phyloP scores from a whole-genome alignment of 129 eudicot species.

The Flaveria trinervia region DNA sequence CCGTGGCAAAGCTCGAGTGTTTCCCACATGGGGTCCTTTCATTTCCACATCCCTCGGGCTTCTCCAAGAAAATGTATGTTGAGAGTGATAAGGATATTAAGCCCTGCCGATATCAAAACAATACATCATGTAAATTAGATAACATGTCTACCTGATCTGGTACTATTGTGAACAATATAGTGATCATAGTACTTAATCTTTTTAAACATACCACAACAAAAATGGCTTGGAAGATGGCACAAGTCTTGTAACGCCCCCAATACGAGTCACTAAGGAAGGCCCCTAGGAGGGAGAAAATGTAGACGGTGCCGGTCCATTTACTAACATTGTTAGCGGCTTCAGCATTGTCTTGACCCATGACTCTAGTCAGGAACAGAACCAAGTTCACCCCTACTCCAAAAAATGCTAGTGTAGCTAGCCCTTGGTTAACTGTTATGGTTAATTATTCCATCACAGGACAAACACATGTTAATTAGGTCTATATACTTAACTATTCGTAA shows the following conservation, averaged over 20 bases:
- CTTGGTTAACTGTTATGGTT: conserved; percentile 68
- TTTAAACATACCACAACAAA: conserved; percentile 58
- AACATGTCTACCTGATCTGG: too few species aligned
- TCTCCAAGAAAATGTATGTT: conserved; percentile 62
- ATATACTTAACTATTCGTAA: background rate
- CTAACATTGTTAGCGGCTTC: conserved; percentile 82
- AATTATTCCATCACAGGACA: conserved; percentile 12
- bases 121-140: too few species aligned
- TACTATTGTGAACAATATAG: too few species aligned
- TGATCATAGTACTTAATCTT: too few species aligned
- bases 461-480: conserved; percentile 14
- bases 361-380: conserved; percentile 80
- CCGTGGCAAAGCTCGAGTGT: conserved; percentile 47
- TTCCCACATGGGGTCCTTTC: conserved; percentile 49
- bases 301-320: conserved; percentile 95
- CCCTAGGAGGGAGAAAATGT: conserved; percentile 78
- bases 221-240: conserved; percentile 81
- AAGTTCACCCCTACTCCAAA: conserved; percentile 86
- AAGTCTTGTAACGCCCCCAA: conserved; percentile 85
- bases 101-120: conserved; percentile 46
- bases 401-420: conserved; percentile 83
- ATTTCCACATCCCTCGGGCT: conserved; percentile 72
- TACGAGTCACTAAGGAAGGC: conserved; percentile 91
- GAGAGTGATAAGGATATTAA: conserved; percentile 57
- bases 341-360: conserved; percentile 82